phyloP scores from a whole-genome alignment of 148 eudicot species.

The Rhododendron williamsianum region DNA sequence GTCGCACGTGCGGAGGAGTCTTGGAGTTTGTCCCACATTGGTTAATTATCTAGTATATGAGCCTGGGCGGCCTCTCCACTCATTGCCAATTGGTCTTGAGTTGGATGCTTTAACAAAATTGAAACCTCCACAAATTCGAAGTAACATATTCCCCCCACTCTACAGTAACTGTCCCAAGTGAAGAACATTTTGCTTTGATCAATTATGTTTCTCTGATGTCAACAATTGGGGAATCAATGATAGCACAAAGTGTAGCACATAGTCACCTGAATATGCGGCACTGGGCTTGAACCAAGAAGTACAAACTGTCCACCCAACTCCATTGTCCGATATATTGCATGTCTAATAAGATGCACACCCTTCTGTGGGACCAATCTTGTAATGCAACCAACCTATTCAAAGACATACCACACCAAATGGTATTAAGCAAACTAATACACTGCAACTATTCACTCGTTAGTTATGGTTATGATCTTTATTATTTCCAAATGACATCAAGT shows the following conservation, averaged over 20 bases:
- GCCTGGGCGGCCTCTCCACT: too few relatives aligned
- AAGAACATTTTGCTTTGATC: not conserved
- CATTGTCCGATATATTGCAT: conserved; percentile 81
- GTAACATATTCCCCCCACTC: not conserved
- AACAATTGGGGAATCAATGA: not conserved
- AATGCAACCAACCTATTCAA: conserved; percentile 77
- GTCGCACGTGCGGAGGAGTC: too few relatives aligned
- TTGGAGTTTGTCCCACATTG: too few relatives aligned
- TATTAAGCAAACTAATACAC: not conserved
- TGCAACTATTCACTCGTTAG: not conserved
- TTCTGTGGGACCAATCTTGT: conserved; percentile 96
- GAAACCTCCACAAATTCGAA: not conserved
- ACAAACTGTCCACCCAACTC: conserved; percentile 93
- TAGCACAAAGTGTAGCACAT: conserved; percentile 6
- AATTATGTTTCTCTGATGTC: not conserved
- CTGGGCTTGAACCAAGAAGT: conserved; percentile 94
- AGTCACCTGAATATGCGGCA: conserved; percentile 72
- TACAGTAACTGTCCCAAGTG: not conserved
- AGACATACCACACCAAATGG: conserved; percentile 3
- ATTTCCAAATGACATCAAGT: not conserved
- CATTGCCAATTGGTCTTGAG: too few relatives aligned
- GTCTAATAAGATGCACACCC: conserved; percentile 93
- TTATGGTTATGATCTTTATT: not conserved
- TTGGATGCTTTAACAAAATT: not conserved
- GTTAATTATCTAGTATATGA: too few relatives aligned